Evolutionary conservation across 1,284 basidiomycete species (phyloP).

Genomic region (Takashimella koratensis): DNA sequence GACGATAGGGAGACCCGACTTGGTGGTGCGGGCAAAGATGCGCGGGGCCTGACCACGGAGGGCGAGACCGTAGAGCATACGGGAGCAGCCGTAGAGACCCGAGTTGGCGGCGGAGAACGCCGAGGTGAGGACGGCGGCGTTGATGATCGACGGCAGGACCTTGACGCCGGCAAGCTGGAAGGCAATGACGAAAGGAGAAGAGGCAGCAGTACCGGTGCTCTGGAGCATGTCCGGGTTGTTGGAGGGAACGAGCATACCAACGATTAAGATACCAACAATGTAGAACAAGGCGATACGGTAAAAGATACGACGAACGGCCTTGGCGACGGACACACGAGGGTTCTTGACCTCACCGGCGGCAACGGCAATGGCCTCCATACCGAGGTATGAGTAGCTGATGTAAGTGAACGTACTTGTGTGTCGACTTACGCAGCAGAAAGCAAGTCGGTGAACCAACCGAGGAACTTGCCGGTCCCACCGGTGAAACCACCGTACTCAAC

Average conservation of each 20-base stretch:
- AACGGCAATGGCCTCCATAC: constrained; percentile 25
- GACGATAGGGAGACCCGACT: constrained; percentile 47
- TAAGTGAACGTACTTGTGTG: too few relatives aligned
- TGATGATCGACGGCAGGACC: constrained; percentile 51
- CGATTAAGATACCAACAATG: constrained; percentile 54
- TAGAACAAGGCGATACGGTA: constrained; percentile 54
- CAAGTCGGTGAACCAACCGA: constrained; percentile 23
- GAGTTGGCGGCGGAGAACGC: constrained; percentile 22
- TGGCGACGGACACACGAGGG: constrained; percentile 29
- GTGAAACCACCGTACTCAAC: constrained; percentile 12
- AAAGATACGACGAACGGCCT: constrained; percentile 18
- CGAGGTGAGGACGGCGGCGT: constrained; percentile 36
- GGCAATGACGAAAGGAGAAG: constrained; percentile 66
- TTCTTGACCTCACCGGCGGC: constrained; percentile 37
- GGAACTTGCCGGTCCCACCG: constrained; percentile 18
- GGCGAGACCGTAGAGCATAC: constrained; percentile 51
- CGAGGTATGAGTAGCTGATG: constrained; percentile 28
- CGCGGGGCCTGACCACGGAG: constrained; percentile 52
- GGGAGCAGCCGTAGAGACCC: constrained; percentile 23
- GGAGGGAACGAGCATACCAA: constrained; percentile 63
- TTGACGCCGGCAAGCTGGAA: constrained; percentile 63
- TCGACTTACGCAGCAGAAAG: constrained; percentile 31
- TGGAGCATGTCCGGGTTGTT: constrained; percentile 12
- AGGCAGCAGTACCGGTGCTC: constrained; percentile 57
- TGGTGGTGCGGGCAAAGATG: constrained; percentile 53